A percentile compares a stretch with the other conserved stretches of the same genome.
phyloP scores from a whole-genome alignment of 1,284 basidiomycete species.

The Athelia sp. region DNA sequence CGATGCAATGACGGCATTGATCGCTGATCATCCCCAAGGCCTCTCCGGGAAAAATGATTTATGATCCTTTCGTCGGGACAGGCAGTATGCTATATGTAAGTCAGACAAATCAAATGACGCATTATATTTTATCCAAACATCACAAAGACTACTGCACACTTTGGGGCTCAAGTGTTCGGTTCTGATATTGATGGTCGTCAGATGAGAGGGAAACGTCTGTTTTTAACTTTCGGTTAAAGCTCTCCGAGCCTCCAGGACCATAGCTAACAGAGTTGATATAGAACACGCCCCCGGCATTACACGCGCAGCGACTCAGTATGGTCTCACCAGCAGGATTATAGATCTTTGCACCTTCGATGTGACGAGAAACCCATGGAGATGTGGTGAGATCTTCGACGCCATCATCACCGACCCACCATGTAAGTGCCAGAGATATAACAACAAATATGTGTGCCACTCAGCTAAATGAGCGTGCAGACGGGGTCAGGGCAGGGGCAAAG shows the following conservation, averaged over 20 bases:
- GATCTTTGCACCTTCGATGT: slow-evolving; percentile 91
- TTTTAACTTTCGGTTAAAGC: background rate
- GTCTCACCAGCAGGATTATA: slow-evolving; percentile 67
- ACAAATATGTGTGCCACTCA: background rate
- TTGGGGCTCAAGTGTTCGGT: slow-evolving; percentile 85
- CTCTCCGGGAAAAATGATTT: slow-evolving; percentile 83
- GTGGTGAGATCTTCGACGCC: slow-evolving; percentile 88
- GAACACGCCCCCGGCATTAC: slow-evolving; percentile 66
- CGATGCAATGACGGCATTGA: background rate
- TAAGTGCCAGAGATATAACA: slow-evolving; percentile 31
- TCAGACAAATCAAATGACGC: slow-evolving; percentile 5
- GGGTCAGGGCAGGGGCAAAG: slow-evolving; percentile 95
- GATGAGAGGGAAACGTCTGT: slow-evolving; percentile 85
- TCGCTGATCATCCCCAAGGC: slow-evolving; percentile 43
- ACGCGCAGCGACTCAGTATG: slow-evolving; percentile 84
- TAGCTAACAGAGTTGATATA: slow-evolving; percentile 16
- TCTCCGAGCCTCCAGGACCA: background rate
- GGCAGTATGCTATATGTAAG: slow-evolving; percentile 92
- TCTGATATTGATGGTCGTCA: slow-evolving; percentile 98
- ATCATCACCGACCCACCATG: slow-evolving; percentile 94
- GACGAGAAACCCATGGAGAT: slow-evolving; percentile 85
- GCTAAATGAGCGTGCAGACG: slow-evolving; percentile 49
- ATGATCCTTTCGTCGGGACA: slow-evolving; percentile 96
- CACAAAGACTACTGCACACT: slow-evolving; percentile 72
- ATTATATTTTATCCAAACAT: background rate